Base-by-base conservation (phyloP, 129 eudicot genomes). In the Escallonia rubra region DNA sequence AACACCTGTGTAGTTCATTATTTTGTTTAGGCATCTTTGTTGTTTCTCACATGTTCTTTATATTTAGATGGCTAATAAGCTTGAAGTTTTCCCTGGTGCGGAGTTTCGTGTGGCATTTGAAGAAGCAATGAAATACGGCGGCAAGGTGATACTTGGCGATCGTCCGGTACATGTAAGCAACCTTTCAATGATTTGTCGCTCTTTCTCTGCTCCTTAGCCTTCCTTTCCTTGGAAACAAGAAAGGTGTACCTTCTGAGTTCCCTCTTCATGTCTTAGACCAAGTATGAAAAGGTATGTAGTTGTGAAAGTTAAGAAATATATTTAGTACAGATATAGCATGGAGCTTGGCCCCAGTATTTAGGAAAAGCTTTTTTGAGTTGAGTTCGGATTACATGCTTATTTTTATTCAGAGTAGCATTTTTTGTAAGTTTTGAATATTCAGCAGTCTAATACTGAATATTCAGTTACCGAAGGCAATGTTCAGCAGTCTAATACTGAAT, bases 91-190 rank as follows among this genome's bases (percentile, higher is more conserved):
- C 14, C 99, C 99, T 76, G 99, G 99, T 62, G 76, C 87, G 12
- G 99, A 90, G 82, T 94, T 94, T 78, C 99, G 96, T 67, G 93
- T 90, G 67, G 99, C 85, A 75, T 94, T 80, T 73, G 99, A 90
- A 71, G 99, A 94, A 76, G 97, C 99, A 39, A 70, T 72, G 84
- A 87, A 94, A 69, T 85, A 83, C 79, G 93, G 97, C 3, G 87
- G 96, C 71, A 94, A 83, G 85, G 96, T 94, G 74, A 74, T 94
- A 70, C 99, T 94, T 76, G 99, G 99, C 74, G 99, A 94, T 65
- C 99, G 99, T 63, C 96, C 99, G 41, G 97, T 90, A 46, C 78
- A 85, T 46, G 99, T 93, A 80, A 88, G 86, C 14, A 54, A 63
- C 9, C 8, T 52, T 45, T 10, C 48, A 5, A 53, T 64, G 23